These are phyloP conservation scores for Metschnikowia dekortorum DNA, from an alignment of 805 yeast species.

Conservation along the genomic window DNA sequence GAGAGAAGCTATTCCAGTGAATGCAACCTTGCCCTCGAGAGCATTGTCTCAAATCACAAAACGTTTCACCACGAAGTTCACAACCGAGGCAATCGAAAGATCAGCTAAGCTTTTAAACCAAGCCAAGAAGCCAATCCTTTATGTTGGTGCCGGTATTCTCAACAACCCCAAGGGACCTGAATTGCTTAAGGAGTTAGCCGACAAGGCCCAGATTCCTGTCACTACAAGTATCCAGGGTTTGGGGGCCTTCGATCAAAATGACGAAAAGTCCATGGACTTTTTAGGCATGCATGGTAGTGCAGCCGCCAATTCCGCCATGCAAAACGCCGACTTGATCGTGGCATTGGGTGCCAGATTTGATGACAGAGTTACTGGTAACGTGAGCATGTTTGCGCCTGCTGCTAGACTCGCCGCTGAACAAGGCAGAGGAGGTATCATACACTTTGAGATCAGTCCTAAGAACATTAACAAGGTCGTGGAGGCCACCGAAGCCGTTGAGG, in stretches of 20 bases:
- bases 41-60: conserved; percentile 69
- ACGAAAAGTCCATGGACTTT: conserved; percentile 89
- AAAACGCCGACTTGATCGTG: conserved; percentile 85
- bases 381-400: conserved; percentile 86
- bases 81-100: conserved; percentile 65
- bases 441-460: conserved; percentile 93
- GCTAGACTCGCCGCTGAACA: conserved; percentile 87
- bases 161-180: conserved; percentile 77
- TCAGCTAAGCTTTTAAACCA: conserved; percentile 74
- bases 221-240: conserved; percentile 93
- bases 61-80: conserved; percentile 67
- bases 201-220: conserved; percentile 89
- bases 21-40: conserved; percentile 68
- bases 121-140: conserved; percentile 84
- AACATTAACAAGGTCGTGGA: conserved; percentile 96
- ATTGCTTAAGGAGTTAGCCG: conserved; percentile 76
- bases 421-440: conserved; percentile 91
- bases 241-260: conserved; percentile 91
- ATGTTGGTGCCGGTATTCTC: conserved; percentile 89
- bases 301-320: conserved; percentile 92
- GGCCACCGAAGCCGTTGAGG: conserved; percentile 95
- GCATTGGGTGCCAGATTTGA: conserved; percentile 98
- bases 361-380: conserved; percentile 92
- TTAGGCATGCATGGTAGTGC: conserved; percentile 98
- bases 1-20: conserved; percentile 78